Evolutionary conservation across 2,329 filamentous ascomycete genomes (phyloP), one percentile per base, ranked within the genome.

Genomic region (Aspergillus persii): DNA sequence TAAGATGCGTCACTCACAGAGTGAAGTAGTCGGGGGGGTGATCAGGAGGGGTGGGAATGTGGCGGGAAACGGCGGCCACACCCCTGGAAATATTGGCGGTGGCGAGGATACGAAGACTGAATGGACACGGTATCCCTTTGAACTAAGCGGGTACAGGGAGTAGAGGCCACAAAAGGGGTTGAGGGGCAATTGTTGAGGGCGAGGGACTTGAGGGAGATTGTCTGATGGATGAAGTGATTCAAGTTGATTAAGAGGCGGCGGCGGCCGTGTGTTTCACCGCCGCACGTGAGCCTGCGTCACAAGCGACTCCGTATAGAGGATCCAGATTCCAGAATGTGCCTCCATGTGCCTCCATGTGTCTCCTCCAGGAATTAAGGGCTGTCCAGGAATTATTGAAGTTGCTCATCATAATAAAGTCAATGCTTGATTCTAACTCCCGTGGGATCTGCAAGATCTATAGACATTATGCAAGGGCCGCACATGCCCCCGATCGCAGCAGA

Each of bases 1-100:
- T 3, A 15, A 41, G 36, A 15, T 41, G 36, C 36, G 36, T 84
- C 89, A 92, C 92, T 68, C 68, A 71, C 58, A 29, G 29, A 30
- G 30, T 52, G 50, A 47, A 47, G 18, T 31, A 50, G 46, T 53
- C 26, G 47, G 52, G 56, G n/a, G 15, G n/a, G 33, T 36, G 47
- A 50, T 56, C 15, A 23, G 29, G 47, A 41, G 29, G 54, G 50
- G 52, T 41, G 30, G 27, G 56, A 57, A 29, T 18, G 49, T 33
- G 49, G 47, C 31, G 54, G 54, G 23, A 8, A 26, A 49, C n/a
- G 36, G 39, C 41, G 56, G 44, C 36, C 50, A 41, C 8, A 29
- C 44, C 23, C 27, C 23, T 54, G 27, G 49, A 12, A 33, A 33
- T n/a, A 26, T 27, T 29, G 49, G 56, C 52, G 53, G 53, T 50